phyloP scores from a whole-genome alignment of 306 rosid genomes.

The Malus orientalis region DNA sequence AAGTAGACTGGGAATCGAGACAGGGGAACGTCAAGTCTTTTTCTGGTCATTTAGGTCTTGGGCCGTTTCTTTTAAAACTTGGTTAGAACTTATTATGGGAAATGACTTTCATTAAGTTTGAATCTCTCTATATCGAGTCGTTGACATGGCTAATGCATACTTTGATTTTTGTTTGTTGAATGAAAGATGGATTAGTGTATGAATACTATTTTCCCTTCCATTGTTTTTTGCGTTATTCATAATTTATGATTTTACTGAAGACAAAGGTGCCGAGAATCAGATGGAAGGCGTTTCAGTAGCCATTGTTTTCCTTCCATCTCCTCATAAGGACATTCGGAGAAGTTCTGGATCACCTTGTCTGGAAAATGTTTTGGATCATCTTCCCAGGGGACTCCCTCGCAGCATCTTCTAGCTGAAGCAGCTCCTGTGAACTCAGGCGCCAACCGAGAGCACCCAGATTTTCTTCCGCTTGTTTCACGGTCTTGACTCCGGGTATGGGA shows the following conservation, averaged over 20 bases:
- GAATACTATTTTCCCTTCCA: too few relatives aligned
- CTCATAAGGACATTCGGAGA: too few relatives aligned
- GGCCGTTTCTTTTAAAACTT: not conserved
- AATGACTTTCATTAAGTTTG: not conserved
- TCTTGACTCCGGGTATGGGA: conserved; percentile 92
- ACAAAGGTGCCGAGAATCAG: too few relatives aligned
- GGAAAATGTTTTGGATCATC: conserved; percentile 92
- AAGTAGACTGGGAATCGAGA: conserved; percentile 44
- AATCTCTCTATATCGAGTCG: not conserved
- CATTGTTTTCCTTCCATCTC: not conserved
- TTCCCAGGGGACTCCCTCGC: conserved; percentile 57
- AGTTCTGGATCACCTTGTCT: conserved; percentile 42
- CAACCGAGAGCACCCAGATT: conserved; percentile 90
- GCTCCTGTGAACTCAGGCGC: conserved; percentile 57
- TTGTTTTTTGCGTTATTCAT: too few relatives aligned
- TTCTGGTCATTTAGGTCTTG: conserved; percentile 20
- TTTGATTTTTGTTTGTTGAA: not conserved
- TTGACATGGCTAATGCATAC: not conserved
- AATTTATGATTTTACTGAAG: too few relatives aligned
- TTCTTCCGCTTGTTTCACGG: conserved; percentile 69
- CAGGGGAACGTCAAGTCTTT: not conserved
- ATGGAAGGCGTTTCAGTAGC: too few relatives aligned
- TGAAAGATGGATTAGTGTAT: too few relatives aligned
- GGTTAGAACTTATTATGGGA: not conserved
- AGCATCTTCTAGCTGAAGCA: conserved; percentile 55